phyloP scores from a whole-genome alignment of 2,329 filamentous ascomycete genomes.

The Penicillium decumbens region DNA sequence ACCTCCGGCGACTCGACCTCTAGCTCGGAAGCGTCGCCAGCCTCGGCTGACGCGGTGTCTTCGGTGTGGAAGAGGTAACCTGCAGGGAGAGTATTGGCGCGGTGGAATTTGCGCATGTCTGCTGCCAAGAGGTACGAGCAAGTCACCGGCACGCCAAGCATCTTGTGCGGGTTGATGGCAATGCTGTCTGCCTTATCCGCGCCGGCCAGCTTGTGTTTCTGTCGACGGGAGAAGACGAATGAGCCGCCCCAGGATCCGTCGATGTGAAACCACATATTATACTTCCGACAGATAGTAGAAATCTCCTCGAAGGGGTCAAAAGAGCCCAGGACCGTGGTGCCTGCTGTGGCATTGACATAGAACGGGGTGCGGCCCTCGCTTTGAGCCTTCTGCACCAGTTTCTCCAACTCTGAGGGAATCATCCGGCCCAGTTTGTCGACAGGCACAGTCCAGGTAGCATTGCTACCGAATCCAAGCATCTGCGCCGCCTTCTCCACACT shows the following conservation, averaged over 20 bases:
- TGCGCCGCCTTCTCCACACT: conserved; percentile 92
- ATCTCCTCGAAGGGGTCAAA: conserved; percentile 76
- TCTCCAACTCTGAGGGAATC: conserved; percentile 60
- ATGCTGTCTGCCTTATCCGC: conserved; percentile 72
- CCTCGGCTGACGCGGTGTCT: conserved; percentile 37
- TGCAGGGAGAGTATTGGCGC: conserved; percentile 78
- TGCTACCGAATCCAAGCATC: conserved; percentile 75
- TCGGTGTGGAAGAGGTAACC: conserved; percentile 75
- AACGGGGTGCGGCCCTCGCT: conserved; percentile 72
- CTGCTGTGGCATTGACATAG: conserved; percentile 92
- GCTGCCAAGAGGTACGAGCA: conserved; percentile 81
- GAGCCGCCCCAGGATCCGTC: conserved; percentile 89
- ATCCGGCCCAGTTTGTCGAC: conserved; percentile 71
- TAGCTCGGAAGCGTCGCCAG: conserved; percentile 22
- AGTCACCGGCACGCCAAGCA: conserved; percentile 86
- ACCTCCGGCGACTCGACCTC: conserved; percentile 51
- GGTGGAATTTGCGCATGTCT: conserved; percentile 72
- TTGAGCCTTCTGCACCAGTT: conserved; percentile 58
- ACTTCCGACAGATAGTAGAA: conserved; percentile 62
- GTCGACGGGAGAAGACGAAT: conserved; percentile 68
- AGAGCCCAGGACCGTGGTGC: conserved; percentile 86
- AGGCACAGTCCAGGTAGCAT: conserved; percentile 67
- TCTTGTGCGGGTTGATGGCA: conserved; percentile 93
- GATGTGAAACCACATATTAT: conserved; percentile 85
- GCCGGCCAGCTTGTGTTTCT: conserved; percentile 63